phyloP scores from a whole-genome alignment of 2,329 filamentous ascomycete species.

The Tolypocladium tundrense region DNA sequence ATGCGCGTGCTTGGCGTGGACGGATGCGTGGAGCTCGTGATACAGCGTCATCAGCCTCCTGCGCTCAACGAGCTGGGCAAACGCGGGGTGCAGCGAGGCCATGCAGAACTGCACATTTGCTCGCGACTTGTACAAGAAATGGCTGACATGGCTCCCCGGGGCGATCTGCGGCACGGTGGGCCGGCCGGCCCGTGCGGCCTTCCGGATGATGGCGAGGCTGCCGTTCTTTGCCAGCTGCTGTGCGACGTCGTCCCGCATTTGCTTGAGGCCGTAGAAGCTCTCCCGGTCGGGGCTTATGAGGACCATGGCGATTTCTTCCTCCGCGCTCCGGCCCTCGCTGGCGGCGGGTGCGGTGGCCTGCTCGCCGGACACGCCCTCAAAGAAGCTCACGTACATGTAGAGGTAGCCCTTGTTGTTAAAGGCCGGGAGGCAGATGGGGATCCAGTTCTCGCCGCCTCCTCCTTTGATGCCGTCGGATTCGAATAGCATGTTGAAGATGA shows the following conservation, averaged over 20 bases:
- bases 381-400: slow-evolving; percentile 98
- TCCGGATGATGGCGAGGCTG: slow-evolving; percentile 63
- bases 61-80: slow-evolving; percentile 45
- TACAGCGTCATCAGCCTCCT: slow-evolving; percentile 76
- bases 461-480: slow-evolving; percentile 87
- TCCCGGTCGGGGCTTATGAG: slow-evolving; percentile 90
- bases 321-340: slow-evolving; percentile 50
- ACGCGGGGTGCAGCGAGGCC: slow-evolving; percentile 67
- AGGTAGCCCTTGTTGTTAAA: slow-evolving; percentile 96
- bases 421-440: slow-evolving; percentile 86
- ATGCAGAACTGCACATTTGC: slow-evolving; percentile 94
- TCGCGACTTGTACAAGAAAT: slow-evolving; percentile 93
- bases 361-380: slow-evolving; percentile 46
- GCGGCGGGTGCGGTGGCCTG: slow-evolving; percentile 34
- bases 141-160: slow-evolving; percentile 68
- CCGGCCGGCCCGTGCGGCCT: slow-evolving; percentile 61
- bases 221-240: slow-evolving; percentile 67
- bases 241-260: slow-evolving; percentile 53
- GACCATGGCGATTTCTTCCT: slow-evolving; percentile 79
- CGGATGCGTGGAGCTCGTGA: slow-evolving; percentile 68
- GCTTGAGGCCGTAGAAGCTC: slow-evolving; percentile 80
- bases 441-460: slow-evolving; percentile 91
- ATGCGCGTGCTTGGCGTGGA: slow-evolving; percentile 77
- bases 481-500: slow-evolving; percentile 99
- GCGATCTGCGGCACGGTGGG: slow-evolving; percentile 65